phyloP scores from a whole-genome alignment of 1,139 yeast genomes.

The Chernovozyma sophiae-reginae region DNA sequence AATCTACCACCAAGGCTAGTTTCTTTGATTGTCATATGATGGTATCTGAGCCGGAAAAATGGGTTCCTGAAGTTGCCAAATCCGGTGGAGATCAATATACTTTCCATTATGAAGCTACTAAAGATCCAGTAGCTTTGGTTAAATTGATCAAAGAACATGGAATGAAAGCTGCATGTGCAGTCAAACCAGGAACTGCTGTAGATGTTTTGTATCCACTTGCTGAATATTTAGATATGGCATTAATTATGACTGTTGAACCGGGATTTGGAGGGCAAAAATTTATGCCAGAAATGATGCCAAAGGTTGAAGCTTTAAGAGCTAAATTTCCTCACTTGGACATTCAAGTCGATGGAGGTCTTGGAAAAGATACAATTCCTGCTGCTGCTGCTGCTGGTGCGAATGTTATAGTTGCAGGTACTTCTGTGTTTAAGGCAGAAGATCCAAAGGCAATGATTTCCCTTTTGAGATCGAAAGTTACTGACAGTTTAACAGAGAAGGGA shows the following conservation, averaged over 20 bases:
- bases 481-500: constrained; percentile 25
- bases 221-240: constrained; percentile 81
- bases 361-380: constrained; percentile 71
- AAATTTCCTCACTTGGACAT: constrained; percentile 77
- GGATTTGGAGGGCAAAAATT: constrained; percentile 98
- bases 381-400: constrained; percentile 97
- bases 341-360: constrained; percentile 97
- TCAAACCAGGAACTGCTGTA: constrained; percentile 91
- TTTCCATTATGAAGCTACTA: constrained; percentile 92
- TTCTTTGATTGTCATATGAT: constrained; percentile 98
- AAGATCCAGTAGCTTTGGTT: constrained; percentile 72
- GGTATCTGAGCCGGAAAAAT: constrained; percentile 91
- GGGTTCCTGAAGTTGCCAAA: constrained; percentile 91
- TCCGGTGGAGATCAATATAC: constrained; percentile 97
- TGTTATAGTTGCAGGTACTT: constrained; percentile 96
- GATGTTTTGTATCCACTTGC: constrained; percentile 77
- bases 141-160: constrained; percentile 72
- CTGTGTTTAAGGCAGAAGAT: constrained; percentile 79
- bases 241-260: constrained; percentile 98
- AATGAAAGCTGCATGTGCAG: constrained; percentile 92
- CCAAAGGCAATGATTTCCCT: constrained; percentile 69
- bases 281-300: constrained; percentile 95
- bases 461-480: constrained; percentile 59
- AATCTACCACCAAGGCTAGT: constrained; percentile 41
- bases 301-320: constrained; percentile 71